Percentiles rank a stretch among this genome's conserved stretches.
Conservation (phyloP, 23 red algal genomes). For the Porphyridium purpureum region DNA sequence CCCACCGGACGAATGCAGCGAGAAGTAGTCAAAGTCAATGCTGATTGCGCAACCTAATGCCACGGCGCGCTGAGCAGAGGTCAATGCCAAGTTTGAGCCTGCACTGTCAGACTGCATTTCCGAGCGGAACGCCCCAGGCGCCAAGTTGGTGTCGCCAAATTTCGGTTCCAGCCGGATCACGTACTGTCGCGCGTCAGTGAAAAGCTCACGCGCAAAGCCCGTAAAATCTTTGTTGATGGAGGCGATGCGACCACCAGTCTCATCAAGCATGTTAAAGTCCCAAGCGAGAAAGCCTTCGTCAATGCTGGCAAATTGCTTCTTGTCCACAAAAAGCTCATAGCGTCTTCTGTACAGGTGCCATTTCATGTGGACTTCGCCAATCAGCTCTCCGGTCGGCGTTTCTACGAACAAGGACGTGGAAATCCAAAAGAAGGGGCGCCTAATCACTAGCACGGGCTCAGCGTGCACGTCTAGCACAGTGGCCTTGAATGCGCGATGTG, state of each 20-base stretch:
- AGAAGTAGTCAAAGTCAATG: slow-evolving; percentile 98
- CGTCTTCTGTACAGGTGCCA: slow-evolving; percentile 86
- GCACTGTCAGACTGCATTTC: slow-evolving; percentile 1
- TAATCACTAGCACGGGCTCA: slow-evolving; percentile 38
- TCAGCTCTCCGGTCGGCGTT: slow-evolving; percentile 21
- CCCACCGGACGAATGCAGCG: slow-evolving; percentile 50
- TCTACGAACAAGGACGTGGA: slow-evolving; percentile 77
- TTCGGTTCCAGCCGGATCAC: slow-evolving; percentile 65
- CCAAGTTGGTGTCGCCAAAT: neutral
- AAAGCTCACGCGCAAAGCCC: slow-evolving; percentile 77
- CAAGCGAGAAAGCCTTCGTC: slow-evolving; percentile 65
- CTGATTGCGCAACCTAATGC: slow-evolving; percentile 61
- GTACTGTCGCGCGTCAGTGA: slow-evolving; percentile 94
- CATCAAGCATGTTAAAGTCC: slow-evolving; percentile 65
- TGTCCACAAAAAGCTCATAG: slow-evolving; percentile 63
- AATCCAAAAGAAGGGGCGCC: slow-evolving; percentile 62
- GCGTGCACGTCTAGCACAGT: slow-evolving; percentile 68
- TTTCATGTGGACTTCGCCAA: slow-evolving; percentile 82
- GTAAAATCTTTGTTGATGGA: slow-evolving; percentile 93
- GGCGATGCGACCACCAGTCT: slow-evolving; percentile 19
- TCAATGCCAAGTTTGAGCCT: neutral
- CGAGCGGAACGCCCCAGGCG: neutral
- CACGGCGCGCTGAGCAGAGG: slow-evolving; percentile 42
- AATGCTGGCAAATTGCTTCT: slow-evolving; percentile 66
- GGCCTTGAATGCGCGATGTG: slow-evolving; percentile 78